These are phyloP conservation scores for Penicillium diatomitis DNA, from an alignment of 495 filamentous ascomycete genomes.

Conservation along the genomic window DNA sequence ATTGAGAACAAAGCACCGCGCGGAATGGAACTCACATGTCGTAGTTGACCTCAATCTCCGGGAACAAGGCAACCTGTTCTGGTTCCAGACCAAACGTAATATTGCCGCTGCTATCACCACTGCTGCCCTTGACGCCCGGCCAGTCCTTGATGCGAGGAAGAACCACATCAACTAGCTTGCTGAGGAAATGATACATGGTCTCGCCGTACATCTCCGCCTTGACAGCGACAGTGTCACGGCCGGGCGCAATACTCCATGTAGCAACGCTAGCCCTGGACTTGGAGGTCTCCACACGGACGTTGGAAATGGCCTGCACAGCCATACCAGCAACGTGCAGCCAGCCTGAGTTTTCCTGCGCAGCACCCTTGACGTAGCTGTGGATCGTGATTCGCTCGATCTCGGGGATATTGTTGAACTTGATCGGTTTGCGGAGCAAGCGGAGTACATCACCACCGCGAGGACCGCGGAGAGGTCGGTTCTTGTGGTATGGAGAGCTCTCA, in stretches of 20 bases:
- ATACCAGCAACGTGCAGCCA: slow-evolving; percentile 73
- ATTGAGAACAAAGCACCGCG: background rate
- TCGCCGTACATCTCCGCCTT: slow-evolving; percentile 67
- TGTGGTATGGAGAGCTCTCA: slow-evolving; percentile 83
- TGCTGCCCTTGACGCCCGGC: slow-evolving; percentile 64
- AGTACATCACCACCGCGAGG: slow-evolving; percentile 67
- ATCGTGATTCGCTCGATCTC: slow-evolving; percentile 71
- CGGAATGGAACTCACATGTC: slow-evolving; percentile 56
- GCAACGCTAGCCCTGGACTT: slow-evolving; percentile 56
- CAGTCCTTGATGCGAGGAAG: slow-evolving; percentile 94
- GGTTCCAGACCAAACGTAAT: slow-evolving; percentile 67
- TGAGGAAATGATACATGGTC: slow-evolving; percentile 79
- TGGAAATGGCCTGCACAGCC: slow-evolving; percentile 76
- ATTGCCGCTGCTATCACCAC: slow-evolving; percentile 81
- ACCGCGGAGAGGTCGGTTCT: slow-evolving; percentile 73
- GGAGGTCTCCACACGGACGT: slow-evolving; percentile 61
- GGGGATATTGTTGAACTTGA: slow-evolving; percentile 80
- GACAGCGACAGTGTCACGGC: slow-evolving; percentile 44
- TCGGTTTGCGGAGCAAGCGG: slow-evolving; percentile 62
- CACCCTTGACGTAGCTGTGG: slow-evolving; percentile 56
- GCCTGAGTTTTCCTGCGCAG: slow-evolving; percentile 53
- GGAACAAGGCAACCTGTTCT: slow-evolving; percentile 70
- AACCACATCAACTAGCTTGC: slow-evolving; percentile 78
- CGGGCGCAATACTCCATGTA: slow-evolving; percentile 52
- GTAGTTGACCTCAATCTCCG: slow-evolving; percentile 87